Base-by-base conservation (phyloP, 2,329 filamentous ascomycete genomes). In the Alternaria ethzedia region DNA sequence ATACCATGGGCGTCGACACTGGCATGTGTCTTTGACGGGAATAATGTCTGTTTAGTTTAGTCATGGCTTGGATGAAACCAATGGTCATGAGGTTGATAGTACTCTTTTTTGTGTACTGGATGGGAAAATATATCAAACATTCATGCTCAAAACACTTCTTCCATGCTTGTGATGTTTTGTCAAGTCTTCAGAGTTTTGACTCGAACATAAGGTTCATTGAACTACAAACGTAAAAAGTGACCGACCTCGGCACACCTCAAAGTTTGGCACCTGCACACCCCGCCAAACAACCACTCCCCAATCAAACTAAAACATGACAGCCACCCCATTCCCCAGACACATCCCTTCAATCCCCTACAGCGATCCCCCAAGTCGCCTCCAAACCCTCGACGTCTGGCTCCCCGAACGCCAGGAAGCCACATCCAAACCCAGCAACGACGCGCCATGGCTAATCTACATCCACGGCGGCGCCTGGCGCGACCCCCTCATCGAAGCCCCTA, bases 391-490 rank as follows among this genome's bases (percentile, higher is more conserved):
- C 58, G 60, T 82, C 32, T 83, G 79, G 73, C 77, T 84, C 2
- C 81, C 81, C 12, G 70, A 75, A 1, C 76, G 78, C 0, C 69
- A 72, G 70, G 32, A 71, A 43, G 15, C 28, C 30, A 49, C 41
- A 10, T 3, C 52, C 6, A 28, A 45, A 65, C 36, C 4, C 2
- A 26, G 36, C 66, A 9, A 65, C 3, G 45, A 61, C 7, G 66
- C 74, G 12, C 57, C 76, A 61, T 82, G 80, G 79, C 63, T 82
- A 23, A 59, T 82, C 66, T 85, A 82, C 73, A 72, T 85, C 69
- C 83, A 85, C 72, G 83, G 83, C 73, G 83, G 83, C 66, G 83
- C 83, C 60, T 85, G 83, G 83, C 81, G 80, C 66, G 83, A 85
- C 64, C 83, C 83, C 4, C 64, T 72, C n/a, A 80, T 83, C 66